Evolutionary conservation across 305 asterid genomes (phyloP).

Genomic region (Fraxinus latifolia): DNA sequence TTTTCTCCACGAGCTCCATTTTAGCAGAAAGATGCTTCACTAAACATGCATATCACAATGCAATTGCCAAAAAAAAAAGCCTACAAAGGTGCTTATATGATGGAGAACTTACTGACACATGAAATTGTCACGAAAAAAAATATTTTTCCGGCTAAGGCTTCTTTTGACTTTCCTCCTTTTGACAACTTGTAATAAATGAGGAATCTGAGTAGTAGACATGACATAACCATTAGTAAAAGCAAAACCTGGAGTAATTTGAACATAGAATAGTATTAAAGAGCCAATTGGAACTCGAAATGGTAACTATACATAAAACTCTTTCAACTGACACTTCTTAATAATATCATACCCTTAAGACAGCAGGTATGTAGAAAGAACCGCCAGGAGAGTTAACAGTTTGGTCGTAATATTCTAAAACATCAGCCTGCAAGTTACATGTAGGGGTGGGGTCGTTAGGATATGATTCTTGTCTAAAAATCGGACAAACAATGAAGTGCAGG

Average conservation of each 20-base stretch:
- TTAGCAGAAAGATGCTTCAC: neutral
- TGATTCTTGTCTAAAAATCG: slow-evolving; percentile 1
- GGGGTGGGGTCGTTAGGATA: neutral
- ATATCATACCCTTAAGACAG: slow-evolving; percentile 80
- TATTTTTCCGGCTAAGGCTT: slow-evolving; percentile 81
- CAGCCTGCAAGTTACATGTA: slow-evolving; percentile 59
- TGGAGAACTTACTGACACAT: slow-evolving; percentile 77
- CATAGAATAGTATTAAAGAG: neutral
- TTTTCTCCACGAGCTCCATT: neutral
- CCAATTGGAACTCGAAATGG: slow-evolving; percentile 2
- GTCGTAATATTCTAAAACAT: slow-evolving; percentile 90
- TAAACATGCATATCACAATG: neutral
- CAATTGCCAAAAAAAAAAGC: slow-evolving; percentile 4
- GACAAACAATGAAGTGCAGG: neutral
- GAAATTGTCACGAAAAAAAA: slow-evolving; percentile 70
- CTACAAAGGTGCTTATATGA: neutral
- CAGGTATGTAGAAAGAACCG: slow-evolving; percentile 91
- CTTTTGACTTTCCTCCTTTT: slow-evolving; percentile 68
- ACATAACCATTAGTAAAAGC: slow-evolving; percentile 16
- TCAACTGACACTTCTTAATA: slow-evolving; percentile 18
- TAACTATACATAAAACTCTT: slow-evolving; percentile 6
- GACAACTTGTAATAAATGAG: slow-evolving; percentile 78
- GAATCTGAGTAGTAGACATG: slow-evolving; percentile 56
- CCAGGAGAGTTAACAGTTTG: slow-evolving; percentile 81
- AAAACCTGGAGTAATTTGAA: neutral